Percentiles rank a stretch among this genome's conserved stretches.
These are phyloP conservation scores for Monascus ruber DNA, from an alignment of 2,329 filamentous ascomycete species.

Conservation along the genomic window DNA sequence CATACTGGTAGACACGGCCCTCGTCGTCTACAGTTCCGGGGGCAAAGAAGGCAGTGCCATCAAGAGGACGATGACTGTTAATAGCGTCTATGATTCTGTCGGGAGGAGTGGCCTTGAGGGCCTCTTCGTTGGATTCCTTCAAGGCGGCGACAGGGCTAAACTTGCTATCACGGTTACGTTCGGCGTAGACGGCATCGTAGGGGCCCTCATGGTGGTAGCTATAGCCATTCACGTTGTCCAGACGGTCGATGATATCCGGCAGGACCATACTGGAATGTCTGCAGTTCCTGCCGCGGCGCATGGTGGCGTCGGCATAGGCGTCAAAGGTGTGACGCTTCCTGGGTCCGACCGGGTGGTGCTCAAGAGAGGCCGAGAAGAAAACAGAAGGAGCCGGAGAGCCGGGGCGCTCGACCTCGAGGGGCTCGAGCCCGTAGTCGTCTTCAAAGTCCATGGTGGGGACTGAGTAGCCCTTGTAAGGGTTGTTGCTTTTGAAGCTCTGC, in stretches of 20 bases:
- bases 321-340: constrained; percentile 14
- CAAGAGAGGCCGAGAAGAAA: not conserved
- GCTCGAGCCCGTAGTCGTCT: not conserved
- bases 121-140: constrained; percentile 59
- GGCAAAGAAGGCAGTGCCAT: constrained; percentile 68
- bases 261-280: constrained; percentile 34
- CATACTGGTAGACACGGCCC: constrained; percentile 63
- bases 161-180: constrained; percentile 55
- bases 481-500: not conserved
- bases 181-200: constrained; percentile 69
- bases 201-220: constrained; percentile 84
- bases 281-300: constrained; percentile 7
- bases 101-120: constrained; percentile 65
- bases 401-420: not conserved
- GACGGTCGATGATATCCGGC: constrained; percentile 67
- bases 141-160: constrained; percentile 68
- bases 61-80: constrained; percentile 61
- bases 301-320: no score
- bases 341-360: constrained; percentile 3
- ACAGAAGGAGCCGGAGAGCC: not conserved
- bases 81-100: constrained; percentile 69
- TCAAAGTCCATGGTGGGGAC: not conserved
- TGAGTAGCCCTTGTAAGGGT: not conserved
- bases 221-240: constrained; percentile 56
- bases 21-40: constrained; percentile 57